Percentiles rank a stretch among this genome's conserved stretches.
Evolutionary conservation across 768 basidiomycete genomes (phyloP).

Genomic region (Lactarius hatsudake): DNA sequence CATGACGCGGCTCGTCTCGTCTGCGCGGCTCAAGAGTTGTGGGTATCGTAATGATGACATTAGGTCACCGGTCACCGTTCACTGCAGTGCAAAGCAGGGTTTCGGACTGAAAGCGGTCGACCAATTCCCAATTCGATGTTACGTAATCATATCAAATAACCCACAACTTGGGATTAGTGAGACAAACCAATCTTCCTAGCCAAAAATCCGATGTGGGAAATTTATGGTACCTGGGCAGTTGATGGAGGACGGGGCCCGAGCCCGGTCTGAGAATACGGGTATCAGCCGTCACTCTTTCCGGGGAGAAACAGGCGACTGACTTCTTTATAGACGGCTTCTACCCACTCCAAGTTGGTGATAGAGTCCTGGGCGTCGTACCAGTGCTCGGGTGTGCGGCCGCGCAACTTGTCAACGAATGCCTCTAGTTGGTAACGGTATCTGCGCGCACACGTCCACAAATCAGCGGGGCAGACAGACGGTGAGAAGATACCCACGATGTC

Average conservation of each 20-base stretch:
- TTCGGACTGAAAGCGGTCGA: too few species aligned
- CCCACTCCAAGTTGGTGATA: slow-evolving; percentile 23
- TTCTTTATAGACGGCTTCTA: slow-evolving; percentile 25
- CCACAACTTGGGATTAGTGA: too few species aligned
- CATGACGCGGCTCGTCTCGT: neutral
- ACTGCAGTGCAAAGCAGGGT: too few species aligned
- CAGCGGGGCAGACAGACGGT: neutral
- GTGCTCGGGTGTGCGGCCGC: slow-evolving; percentile 39
- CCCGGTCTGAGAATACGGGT: neutral
- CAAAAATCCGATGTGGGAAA: too few species aligned
- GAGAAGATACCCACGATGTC: slow-evolving; percentile 37
- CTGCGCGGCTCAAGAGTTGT: too few species aligned
- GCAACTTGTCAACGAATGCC: slow-evolving; percentile 52
- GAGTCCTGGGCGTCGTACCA: slow-evolving; percentile 37
- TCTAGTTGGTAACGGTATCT: slow-evolving; percentile 56
- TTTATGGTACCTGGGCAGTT: slow-evolving; percentile 14
- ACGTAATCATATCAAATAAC: slow-evolving; percentile 3
- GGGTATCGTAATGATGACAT: too few species aligned
- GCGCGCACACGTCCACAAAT: neutral
- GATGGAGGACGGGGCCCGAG: slow-evolving; percentile 18
- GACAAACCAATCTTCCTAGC: too few species aligned
- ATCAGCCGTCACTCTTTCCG: neutral
- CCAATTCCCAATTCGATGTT: neutral
- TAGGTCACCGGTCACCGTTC: too few species aligned
- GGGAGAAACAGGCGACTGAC: slow-evolving; percentile 1